Evolutionary conservation across 495 filamentous ascomycete species (phyloP).

Genomic region (Antarctomyces pellizariae): DNA sequence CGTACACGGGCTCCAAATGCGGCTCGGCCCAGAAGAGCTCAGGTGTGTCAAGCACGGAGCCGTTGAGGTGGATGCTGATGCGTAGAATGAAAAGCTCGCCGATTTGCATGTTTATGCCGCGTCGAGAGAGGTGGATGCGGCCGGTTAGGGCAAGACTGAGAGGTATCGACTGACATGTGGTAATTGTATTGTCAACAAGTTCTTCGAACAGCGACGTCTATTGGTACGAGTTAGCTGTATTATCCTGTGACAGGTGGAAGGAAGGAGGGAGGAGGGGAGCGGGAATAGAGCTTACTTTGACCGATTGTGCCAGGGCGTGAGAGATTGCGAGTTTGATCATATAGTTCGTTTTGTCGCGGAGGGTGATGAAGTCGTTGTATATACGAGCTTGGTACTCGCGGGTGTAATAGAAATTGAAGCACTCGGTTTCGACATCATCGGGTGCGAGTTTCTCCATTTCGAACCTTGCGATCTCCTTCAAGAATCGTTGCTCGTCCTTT

Average conservation of each 20-base stretch:
- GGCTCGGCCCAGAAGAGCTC: constrained; percentile 98
- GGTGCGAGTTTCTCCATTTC: constrained; percentile 68
- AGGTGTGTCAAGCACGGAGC: constrained; percentile 86
- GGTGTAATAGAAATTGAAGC: constrained; percentile 98
- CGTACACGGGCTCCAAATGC: constrained; percentile 84
- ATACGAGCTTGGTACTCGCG: constrained; percentile 91
- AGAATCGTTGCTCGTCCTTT: constrained; percentile 60
- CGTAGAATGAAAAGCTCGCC: constrained; percentile 91
- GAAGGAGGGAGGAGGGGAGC: constrained; percentile 1
- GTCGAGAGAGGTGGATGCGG: constrained; percentile 59
- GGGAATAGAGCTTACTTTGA: constrained; percentile 33
- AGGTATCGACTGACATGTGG: constrained; percentile 71
- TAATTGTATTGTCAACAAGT: constrained; percentile 78
- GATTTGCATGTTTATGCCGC: constrained; percentile 94
- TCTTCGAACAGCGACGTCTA: constrained; percentile 95
- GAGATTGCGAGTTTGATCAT: constrained; percentile 96
- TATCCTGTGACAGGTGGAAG: constrained; percentile 1
- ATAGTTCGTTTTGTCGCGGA: constrained; percentile 81
- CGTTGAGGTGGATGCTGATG: constrained; percentile 95
- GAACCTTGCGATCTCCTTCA: constrained; percentile 91
- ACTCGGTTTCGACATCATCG: constrained; percentile 82
- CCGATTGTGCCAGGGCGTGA: constrained; percentile 81
- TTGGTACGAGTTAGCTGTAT: constrained; percentile 5
- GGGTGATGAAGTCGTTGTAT: constrained; percentile 95
- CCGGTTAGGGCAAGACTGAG: constrained; percentile 77